Evolutionary conservation across 352 stramenopile genomes (phyloP).

Genomic region (Phytophthora megakarya): DNA sequence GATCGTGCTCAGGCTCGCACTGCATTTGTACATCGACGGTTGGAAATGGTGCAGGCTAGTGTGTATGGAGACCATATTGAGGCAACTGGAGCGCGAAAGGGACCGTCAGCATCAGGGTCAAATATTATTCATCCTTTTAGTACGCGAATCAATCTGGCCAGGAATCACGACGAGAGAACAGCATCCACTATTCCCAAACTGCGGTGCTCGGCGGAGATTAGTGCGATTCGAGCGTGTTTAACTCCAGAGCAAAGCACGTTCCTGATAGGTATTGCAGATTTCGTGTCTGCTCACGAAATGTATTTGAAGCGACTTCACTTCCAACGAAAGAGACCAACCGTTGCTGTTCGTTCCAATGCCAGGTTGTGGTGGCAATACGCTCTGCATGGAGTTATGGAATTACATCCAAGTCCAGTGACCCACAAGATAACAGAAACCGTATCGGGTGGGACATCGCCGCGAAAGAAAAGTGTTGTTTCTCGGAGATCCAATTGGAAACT

Average conservation of each 20-base stretch:
- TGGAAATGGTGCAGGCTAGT: constrained; percentile 63
- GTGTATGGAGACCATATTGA: constrained; percentile 70
- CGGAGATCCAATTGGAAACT: constrained; percentile 60
- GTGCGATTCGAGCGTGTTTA: constrained; percentile 66
- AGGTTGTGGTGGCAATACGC: constrained; percentile 83
- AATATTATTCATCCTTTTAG: constrained; percentile 84
- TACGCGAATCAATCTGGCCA: constrained; percentile 72
- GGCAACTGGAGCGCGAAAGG: neutral
- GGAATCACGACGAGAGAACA: constrained; percentile 78
- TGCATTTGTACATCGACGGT: constrained; percentile 78
- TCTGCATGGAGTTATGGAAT: constrained; percentile 64
- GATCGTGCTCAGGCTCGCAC: constrained; percentile 78
- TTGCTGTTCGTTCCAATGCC: constrained; percentile 52
- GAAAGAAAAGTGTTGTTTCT: constrained; percentile 14
- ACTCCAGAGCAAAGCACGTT: constrained; percentile 80
- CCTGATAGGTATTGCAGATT: constrained; percentile 77
- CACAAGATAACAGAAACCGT: constrained; percentile 10
- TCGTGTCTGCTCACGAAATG: constrained; percentile 77
- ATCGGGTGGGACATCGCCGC: neutral
- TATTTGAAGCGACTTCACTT: constrained; percentile 86
- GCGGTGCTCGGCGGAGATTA: constrained; percentile 72
- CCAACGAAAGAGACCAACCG: constrained; percentile 59
- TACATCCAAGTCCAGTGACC: constrained; percentile 39
- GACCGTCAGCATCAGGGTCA: constrained; percentile 28
- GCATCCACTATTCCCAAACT: constrained; percentile 69